Evolutionary conservation across 352 stramenopile genomes (phyloP).

Genomic region (Globisporangium echinulatum): DNA sequence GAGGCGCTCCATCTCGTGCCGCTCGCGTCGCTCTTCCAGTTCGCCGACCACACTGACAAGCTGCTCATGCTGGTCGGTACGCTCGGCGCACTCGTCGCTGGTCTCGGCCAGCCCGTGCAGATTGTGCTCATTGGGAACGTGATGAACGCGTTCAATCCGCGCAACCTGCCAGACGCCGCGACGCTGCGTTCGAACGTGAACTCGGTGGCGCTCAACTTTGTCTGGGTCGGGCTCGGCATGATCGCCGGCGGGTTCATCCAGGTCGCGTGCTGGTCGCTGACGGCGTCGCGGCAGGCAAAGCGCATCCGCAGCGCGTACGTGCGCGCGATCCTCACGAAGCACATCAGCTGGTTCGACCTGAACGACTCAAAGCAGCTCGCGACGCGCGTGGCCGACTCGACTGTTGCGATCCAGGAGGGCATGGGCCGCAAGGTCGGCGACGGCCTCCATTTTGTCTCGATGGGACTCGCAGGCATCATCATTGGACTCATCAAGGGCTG

Average conservation of each 20-base stretch:
- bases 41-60: conserved; percentile 20
- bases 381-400: conserved; percentile 23
- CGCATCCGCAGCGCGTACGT: conserved; percentile 28
- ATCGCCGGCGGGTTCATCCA: not conserved
- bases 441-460: conserved; percentile 47
- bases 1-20: conserved; percentile 35
- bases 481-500: conserved; percentile 66
- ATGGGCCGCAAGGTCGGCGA: conserved; percentile 61
- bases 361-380: conserved; percentile 27
- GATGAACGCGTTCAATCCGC: conserved; percentile 28
- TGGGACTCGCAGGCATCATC: conserved; percentile 50
- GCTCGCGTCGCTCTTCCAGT: conserved; percentile 41
- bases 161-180: not conserved
- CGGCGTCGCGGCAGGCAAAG: conserved; percentile 50
- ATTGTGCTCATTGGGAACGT: conserved; percentile 31
- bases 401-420: conserved; percentile 50
- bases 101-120: conserved; percentile 19
- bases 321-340: conserved; percentile 23
- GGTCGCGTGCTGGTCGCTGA: conserved; percentile 32
- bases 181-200: conserved; percentile 37
- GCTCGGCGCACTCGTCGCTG: conserved; percentile 8
- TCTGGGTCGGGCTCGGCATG: not conserved
- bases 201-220: conserved; percentile 12
- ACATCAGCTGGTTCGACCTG: conserved; percentile 47
- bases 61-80: conserved; percentile 20